Base-by-base conservation (phyloP, 1,284 basidiomycete genomes). In the Caloboletus firmus region DNA sequence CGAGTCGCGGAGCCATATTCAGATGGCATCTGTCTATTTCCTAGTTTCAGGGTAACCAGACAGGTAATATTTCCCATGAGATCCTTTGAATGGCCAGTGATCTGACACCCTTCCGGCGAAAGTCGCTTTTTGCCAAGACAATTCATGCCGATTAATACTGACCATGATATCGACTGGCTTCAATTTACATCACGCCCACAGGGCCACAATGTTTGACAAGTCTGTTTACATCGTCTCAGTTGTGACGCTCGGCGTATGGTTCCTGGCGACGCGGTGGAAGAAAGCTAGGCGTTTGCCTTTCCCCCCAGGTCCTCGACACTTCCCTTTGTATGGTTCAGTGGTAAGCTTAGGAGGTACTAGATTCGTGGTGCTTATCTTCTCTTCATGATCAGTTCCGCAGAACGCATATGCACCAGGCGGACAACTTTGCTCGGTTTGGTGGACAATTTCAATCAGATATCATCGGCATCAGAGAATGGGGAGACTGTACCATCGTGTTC, bases 371-470 rank as follows among this genome's bases (percentile, higher is more conserved):
- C 7, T 31, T n/a, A 49, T 17, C 12, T 48, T 31, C 15, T 31
- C 12, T n/a, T n/a, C 20, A 44, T 45, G 20, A n/a, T n/a, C 22
- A 53, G 52, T 54, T 54, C 31, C 52, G 52, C 30, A 54, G 52
- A 42, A 52, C 52, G 10, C n/a, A 44, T 5, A 40, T 45, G 24
- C 8, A 53, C 30, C 52, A 54, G 34, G 52, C 50, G 18, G 50
- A 54, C 42, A 54, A 53, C 24, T 54, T 54, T 17, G 34, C 42
- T 53, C 50, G 22, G 41, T 54, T 54, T 20, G 50, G 50, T n/a
- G 22, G 53, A 52, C 42, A 34, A 11, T 44, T 53, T 24, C 50
- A 45, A 10, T 54, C 44, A 32, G 45, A 52, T 57, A 44, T 57
- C 13, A 53, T 54, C 9, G 51, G 47, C 13, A 49, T 53, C 42